Percentiles rank a stretch among this genome's conserved stretches.
Evolutionary conservation across 441 rosid species (phyloP).

Genomic region (Mallotus japonicus): DNA sequence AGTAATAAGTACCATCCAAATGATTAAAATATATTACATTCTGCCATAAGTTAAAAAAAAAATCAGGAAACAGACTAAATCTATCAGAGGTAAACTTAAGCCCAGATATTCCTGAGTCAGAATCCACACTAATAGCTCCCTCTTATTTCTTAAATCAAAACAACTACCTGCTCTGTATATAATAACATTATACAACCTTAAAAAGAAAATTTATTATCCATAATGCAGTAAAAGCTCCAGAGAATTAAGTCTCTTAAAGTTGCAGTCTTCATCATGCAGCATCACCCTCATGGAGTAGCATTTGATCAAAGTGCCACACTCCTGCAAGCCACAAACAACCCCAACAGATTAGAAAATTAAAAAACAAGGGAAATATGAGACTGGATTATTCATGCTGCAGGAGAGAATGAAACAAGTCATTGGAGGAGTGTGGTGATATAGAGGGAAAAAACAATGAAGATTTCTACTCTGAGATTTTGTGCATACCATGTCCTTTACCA

Average conservation of each 20-base stretch:
- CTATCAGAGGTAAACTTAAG: background rate
- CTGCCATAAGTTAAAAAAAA: background rate
- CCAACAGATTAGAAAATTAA: too few species aligned
- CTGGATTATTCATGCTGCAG: background rate
- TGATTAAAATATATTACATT: background rate
- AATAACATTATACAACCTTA: background rate
- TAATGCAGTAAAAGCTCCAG: background rate
- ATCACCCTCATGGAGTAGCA: conserved; percentile 37
- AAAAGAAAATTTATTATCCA: background rate
- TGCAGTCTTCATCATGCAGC: conserved; percentile 17
- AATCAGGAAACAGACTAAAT: background rate
- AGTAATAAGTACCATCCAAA: background rate
- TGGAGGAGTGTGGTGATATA: background rate
- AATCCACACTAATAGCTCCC: background rate
- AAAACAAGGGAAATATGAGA: background rate
- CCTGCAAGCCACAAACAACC: conserved; percentile 32
- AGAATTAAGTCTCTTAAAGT: background rate
- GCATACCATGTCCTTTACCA: conserved; percentile 68
- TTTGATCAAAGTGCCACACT: conserved; percentile 59
- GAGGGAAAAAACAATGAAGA: too few species aligned
- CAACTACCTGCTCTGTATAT: background rate
- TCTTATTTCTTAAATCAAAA: background rate
- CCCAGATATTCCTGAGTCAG: too few species aligned
- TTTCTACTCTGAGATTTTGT: too few species aligned
- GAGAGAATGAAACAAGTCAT: background rate